phyloP scores from a whole-genome alignment of 305 asterid species.

The Andrographis paniculata region DNA sequence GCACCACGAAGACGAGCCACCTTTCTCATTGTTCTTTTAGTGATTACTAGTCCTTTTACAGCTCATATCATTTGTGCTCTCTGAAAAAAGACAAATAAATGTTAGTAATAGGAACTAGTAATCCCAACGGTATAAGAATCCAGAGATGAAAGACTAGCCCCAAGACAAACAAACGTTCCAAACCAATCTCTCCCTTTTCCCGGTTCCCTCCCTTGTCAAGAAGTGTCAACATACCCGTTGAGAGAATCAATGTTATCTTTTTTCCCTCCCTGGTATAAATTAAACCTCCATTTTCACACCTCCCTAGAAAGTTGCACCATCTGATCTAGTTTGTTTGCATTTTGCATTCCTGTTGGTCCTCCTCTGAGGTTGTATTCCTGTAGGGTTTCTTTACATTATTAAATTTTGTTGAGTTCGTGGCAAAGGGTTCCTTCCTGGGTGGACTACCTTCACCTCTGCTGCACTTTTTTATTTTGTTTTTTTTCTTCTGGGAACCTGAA shows the following conservation, averaged over 20 bases:
- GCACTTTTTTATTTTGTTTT: constrained; percentile 12
- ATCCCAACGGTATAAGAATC: no score
- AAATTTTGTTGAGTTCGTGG: no score
- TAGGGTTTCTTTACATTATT: no score
- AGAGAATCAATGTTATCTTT: constrained; percentile 6
- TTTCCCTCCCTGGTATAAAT: constrained; percentile 18
- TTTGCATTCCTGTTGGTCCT: no score
- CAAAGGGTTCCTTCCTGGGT: constrained; percentile 28
- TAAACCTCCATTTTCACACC: constrained; percentile 26
- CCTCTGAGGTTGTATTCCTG: no score
- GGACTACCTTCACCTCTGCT: constrained; percentile 19
- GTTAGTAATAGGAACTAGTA: no score
- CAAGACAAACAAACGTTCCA: constrained; percentile 25
- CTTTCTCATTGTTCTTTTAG: no score
- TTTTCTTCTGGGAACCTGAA: constrained; percentile 15
- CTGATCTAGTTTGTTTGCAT: constrained; percentile 20
- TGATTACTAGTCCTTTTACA: no score
- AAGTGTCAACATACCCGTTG: constrained; percentile 20
- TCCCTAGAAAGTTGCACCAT: constrained; percentile 26
- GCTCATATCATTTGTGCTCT: no score
- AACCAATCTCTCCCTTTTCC: constrained; percentile 2
- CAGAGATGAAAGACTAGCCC: constrained; percentile 1
- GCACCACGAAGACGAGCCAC: no score
- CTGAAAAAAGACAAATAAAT: no score
- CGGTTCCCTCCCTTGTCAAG: not conserved